Evolutionary conservation across 2,329 filamentous ascomycete species (phyloP).

Genomic region (Phyllosticta paracitricarpa): DNA sequence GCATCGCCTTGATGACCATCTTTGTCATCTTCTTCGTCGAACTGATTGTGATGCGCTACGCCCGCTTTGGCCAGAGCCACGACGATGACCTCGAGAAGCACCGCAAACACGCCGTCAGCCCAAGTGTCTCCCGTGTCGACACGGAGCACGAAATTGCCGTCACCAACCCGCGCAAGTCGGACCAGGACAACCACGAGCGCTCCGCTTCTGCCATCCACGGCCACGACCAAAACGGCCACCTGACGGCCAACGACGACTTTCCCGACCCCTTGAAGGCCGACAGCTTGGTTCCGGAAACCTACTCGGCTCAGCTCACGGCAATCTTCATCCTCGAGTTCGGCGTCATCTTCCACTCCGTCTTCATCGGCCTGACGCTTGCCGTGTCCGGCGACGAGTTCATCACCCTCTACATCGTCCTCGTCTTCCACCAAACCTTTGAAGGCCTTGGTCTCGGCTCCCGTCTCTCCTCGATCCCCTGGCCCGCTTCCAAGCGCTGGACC

Average conservation of each 20-base stretch:
- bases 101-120: constrained; percentile 15
- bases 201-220: constrained; percentile 53
- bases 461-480: constrained; percentile 69
- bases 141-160: not conserved
- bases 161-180: not conserved
- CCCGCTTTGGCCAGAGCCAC: constrained; percentile 50
- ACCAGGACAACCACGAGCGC: constrained; percentile 14
- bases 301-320: constrained; percentile 70
- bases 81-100: constrained; percentile 30
- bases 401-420: constrained; percentile 55
- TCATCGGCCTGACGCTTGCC: constrained; percentile 75
- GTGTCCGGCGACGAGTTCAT: constrained; percentile 51
- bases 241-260: constrained; percentile 38
- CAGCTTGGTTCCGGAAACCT: constrained; percentile 35
- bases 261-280: constrained; percentile 21
- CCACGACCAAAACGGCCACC: constrained; percentile 69
- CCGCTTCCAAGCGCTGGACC: constrained; percentile 56
- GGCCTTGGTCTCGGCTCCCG: constrained; percentile 85
- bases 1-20: constrained; percentile 77
- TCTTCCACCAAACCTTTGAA: constrained; percentile 92
- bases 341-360: constrained; percentile 88
- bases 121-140: not conserved
- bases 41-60: constrained; percentile 68
- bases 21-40: constrained; percentile 85
- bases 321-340: constrained; percentile 94